Evolutionary conservation across 768 basidiomycete genomes (phyloP), one percentile per base, ranked within the genome.

Genomic region (Panus rudis): DNA sequence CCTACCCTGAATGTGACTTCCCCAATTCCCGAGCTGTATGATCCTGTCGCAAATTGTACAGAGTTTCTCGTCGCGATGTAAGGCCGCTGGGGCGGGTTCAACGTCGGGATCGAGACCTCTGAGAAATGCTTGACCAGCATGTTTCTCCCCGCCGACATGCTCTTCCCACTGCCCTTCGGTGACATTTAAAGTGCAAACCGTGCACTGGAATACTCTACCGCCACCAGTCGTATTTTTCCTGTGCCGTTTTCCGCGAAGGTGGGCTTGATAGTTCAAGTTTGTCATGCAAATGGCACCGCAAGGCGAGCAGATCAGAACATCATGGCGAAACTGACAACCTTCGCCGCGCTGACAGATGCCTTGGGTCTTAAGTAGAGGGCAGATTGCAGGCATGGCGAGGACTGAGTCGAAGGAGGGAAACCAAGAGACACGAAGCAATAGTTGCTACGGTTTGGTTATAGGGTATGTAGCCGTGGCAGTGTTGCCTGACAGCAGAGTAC

Each of bases 281-380:
- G 26, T n/a, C 3, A 26, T 24, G 8, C 35, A 17, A 6, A 47
- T 31, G 7, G 34, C 46, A 39, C 46, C 16, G 45, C 60, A 61
- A 1, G 35, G 23, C 19, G 50, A 32, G 43, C 60, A 61, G 25
- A 58, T 43, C 7, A 31, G 25, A 13, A 47, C 46, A 21, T 56
- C 48, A 30, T 61, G 60, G 4, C 33, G 23, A 4, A 41, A 32
- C 4, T n/a, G 13, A 35, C 60, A 61, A 26, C 27, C 22, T 3
- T 14, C 35, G 21, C 41, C 39, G 14, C 24, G 13, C 6, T 24
- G 27, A 28, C 40, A 41, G 19, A 31, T 16, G 8, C 40, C 40
- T 28, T 8, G 27, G n/a, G 8, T 28, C 19, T 28, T 24, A 6
- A 41, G 19, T n/a, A 28, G n/a, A 14, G 6, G 23, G 21, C 40